These are phyloP conservation scores for Erodium moschatum DNA, from an alignment of 441 rosid genomes.

Conservation along the genomic window DNA sequence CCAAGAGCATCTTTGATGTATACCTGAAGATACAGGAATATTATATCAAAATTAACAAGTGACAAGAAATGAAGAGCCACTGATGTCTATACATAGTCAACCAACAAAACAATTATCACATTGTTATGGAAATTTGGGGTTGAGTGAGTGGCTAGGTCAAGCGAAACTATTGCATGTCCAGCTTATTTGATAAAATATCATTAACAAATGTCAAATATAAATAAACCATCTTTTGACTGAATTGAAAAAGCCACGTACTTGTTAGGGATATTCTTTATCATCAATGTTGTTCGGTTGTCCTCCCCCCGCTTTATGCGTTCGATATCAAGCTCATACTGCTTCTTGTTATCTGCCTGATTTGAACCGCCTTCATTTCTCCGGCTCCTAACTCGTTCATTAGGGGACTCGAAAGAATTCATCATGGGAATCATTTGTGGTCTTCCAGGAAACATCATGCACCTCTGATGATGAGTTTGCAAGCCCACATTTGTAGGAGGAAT, in stretches of 20 bases:
- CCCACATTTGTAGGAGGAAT: slow-evolving; percentile 30
- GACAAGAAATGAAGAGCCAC: background rate
- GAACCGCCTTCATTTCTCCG: slow-evolving; percentile 50
- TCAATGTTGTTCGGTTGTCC: slow-evolving; percentile 58
- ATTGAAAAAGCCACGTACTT: slow-evolving; percentile 36
- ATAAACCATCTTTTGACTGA: background rate
- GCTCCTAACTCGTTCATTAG: slow-evolving; percentile 44
- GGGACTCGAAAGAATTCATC: slow-evolving; percentile 35
- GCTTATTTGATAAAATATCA: background rate
- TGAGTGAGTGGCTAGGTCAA: background rate
- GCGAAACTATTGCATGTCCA: background rate
- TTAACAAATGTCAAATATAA: background rate
- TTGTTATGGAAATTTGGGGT: background rate
- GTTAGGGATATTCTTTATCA: slow-evolving; percentile 79
- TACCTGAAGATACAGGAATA: slow-evolving; percentile 37
- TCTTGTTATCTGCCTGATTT: slow-evolving; percentile 49
- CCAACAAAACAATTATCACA: background rate
- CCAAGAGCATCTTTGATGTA: slow-evolving; percentile 64
- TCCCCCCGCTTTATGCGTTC: slow-evolving; percentile 49
- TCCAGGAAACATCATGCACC: slow-evolving; percentile 32
- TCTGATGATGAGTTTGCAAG: slow-evolving; percentile 42
- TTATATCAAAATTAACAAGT: background rate
- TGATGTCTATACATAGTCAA: background rate
- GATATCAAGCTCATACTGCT: slow-evolving; percentile 54
- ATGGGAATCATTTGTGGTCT: slow-evolving; percentile 35